Base-by-base conservation (phyloP, 352 stramenopile species). In the Aphanomyces invadans region DNA sequence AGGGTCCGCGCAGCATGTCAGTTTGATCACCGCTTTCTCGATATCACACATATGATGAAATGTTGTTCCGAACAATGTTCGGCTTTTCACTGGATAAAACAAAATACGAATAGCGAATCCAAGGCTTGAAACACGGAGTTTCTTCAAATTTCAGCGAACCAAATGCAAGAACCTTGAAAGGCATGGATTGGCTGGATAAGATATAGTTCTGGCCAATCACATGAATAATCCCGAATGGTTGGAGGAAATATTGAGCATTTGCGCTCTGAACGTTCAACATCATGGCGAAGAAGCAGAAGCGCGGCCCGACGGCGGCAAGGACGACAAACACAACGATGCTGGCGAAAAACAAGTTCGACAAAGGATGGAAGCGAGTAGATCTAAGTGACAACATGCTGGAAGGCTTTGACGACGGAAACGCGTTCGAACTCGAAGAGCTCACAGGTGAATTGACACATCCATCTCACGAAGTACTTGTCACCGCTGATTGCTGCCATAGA, bases 381-480 rank as follows among this genome's bases (percentile, higher is more conserved):
- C 77, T 93, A 48, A 70, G 86, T 31, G 80, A 90, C 26, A 75
- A 91, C 55, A 69, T 88, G 65, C 48, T 95, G 53, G 77, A 95
- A 32, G 86, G 86, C 28, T 95, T 93, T 68, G 84, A 90, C 51
- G 86, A 95, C 63, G 86, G 86, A 54, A 89, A 78, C 46, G 81
- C 80, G 31, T 92, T 90, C 38, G 84, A 92, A 46, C 54, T 95
- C 46, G 86, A 95, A 64, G 86, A 93, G 70, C 81, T 95, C 31
- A 91, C 81, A 25, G 78, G 77, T 87, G 62, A n/a, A n/a, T n/a
- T n/a, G n/a, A n/a, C n/a, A n/a, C n/a, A n/a, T n/a, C n/a, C n/a
- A n/a, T n/a, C n/a, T n/a, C n/a, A n/a, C n/a, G n/a, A n/a, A n/a
- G n/a, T n/a, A n/a, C n/a, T n/a, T n/a, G n/a, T n/a, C n/a, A n/a